These are phyloP conservation scores for Geoglossum cookeanum DNA, from an alignment of 2,329 filamentous ascomycete species.

Conservation along the genomic window DNA sequence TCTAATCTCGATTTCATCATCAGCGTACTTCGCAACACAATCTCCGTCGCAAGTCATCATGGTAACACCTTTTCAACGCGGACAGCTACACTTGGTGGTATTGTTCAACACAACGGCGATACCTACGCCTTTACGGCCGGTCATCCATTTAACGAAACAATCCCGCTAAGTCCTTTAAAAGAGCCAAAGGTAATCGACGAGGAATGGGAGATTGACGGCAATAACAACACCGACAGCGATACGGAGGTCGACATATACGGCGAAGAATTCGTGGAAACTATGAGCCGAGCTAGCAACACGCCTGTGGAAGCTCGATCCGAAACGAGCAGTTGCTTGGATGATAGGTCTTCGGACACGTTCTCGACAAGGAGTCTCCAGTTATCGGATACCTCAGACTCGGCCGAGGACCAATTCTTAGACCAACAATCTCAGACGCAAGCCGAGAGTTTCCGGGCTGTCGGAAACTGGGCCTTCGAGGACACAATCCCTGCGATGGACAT, in stretches of 20 bases:
- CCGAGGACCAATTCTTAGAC: too few relatives aligned
- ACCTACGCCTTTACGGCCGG: too few relatives aligned
- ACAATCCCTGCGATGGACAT: neutral
- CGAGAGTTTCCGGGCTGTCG: too few relatives aligned
- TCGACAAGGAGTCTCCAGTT: neutral
- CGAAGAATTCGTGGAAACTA: constrained; percentile 3
- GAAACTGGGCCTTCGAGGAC: too few relatives aligned
- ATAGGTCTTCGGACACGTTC: neutral
- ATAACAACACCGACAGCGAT: constrained; percentile 4
- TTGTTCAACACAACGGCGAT: too few relatives aligned
- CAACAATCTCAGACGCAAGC: too few relatives aligned
- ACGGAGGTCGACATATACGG: constrained; percentile 3
- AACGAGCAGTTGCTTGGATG: neutral
- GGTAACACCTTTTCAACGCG: too few relatives aligned
- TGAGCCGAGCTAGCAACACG: constrained; percentile 4
- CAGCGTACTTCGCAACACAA: neutral
- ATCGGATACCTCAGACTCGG: too few relatives aligned
- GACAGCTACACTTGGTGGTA: too few relatives aligned
- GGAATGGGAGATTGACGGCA: neutral
- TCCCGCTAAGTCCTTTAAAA: neutral
- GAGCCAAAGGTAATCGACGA: neutral
- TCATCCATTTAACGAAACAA: too few relatives aligned
- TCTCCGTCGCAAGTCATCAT: too few relatives aligned
- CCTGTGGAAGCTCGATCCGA: neutral
- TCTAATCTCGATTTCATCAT: neutral